Conservation (phyloP, 169 alveolate genomes). For the Plasmodium coatneyi region DNA sequence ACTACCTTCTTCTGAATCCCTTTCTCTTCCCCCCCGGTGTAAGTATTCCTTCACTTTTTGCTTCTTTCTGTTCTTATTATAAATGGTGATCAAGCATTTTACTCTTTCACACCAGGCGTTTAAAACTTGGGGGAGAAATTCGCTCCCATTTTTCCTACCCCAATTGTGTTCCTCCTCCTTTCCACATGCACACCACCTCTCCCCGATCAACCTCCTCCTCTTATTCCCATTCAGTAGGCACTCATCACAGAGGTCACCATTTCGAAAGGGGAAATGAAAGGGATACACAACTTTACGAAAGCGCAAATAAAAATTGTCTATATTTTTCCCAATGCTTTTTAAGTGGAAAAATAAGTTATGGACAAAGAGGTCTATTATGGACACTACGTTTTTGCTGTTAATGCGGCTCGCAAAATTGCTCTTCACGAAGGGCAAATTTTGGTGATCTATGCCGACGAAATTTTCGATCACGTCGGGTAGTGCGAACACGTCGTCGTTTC, state of each 20-base stretch:
- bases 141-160: not conserved
- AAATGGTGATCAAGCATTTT: slow-evolving; percentile 28
- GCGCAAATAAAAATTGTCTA: slow-evolving; percentile 40
- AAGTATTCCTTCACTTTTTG: slow-evolving; percentile 13
- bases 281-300: slow-evolving; percentile 40
- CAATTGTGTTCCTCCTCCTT: not conserved
- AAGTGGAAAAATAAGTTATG: slow-evolving; percentile 62
- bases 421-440: slow-evolving; percentile 37
- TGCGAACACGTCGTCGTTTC: not conserved
- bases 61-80: slow-evolving; percentile 33
- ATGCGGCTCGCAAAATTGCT: slow-evolving; percentile 7
- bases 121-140: slow-evolving; percentile 38
- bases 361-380: slow-evolving; percentile 34
- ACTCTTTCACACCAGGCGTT: slow-evolving; percentile 43
- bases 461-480: not conserved
- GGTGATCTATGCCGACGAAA: slow-evolving; percentile 51
- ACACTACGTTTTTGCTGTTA: slow-evolving; percentile 37
- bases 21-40: not conserved
- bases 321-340: slow-evolving; percentile 48
- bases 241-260: slow-evolving; percentile 26
- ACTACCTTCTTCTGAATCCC: not conserved
- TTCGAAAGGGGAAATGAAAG: slow-evolving; percentile 37
- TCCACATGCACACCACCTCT: not conserved
- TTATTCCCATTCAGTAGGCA: slow-evolving; percentile 16
- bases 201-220: not conserved